phyloP scores from a whole-genome alignment of 2,329 filamentous ascomycete genomes.

The Berkeleyomyces rouxiae region DNA sequence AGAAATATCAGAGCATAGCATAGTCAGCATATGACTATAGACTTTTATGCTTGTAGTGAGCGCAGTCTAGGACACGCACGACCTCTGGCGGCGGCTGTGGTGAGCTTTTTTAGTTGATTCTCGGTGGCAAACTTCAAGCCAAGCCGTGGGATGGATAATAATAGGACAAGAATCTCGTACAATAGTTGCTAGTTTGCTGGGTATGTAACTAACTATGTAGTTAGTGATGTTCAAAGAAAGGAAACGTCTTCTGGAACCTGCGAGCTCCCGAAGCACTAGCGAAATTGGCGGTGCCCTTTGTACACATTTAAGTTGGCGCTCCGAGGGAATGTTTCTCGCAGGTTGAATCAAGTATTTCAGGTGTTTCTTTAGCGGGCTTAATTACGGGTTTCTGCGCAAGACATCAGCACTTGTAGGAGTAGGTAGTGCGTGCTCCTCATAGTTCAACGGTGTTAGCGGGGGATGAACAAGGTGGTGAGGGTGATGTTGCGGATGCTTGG shows the following conservation, averaged over 20 bases:
- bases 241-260: background rate
- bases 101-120: background rate
- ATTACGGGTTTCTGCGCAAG: background rate
- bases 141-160: background rate
- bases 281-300: slow-evolving; percentile 8
- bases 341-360: background rate
- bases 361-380: background rate
- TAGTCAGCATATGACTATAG: background rate
- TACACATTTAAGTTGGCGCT: background rate
- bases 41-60: background rate
- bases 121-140: background rate
- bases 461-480: background rate
- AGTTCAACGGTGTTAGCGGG: background rate
- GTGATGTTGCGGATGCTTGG: too few relatives aligned
- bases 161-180: too few relatives aligned
- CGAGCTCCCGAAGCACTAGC: slow-evolving; percentile 2
- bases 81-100: background rate
- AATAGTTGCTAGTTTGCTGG: too few relatives aligned
- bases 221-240: too few relatives aligned
- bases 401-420: background rate
- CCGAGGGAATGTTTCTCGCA: background rate
- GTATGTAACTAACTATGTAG: too few relatives aligned
- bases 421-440: background rate
- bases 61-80: background rate
- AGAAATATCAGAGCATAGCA: background rate